Base-by-base conservation (phyloP, 2,329 filamentous ascomycete genomes). In the Diaporthe vexans region DNA sequence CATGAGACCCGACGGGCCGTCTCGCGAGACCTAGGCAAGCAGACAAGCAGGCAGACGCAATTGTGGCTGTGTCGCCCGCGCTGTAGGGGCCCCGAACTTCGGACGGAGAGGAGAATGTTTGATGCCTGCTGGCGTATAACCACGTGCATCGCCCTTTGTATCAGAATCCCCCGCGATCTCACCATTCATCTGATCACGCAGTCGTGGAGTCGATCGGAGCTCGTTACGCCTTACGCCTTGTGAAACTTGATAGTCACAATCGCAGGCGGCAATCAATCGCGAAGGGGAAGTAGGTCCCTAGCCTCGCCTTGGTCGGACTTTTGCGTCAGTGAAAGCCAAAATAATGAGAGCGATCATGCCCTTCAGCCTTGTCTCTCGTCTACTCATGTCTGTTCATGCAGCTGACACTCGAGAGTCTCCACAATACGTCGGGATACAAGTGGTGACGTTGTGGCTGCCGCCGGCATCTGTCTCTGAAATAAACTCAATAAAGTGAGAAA, bases 201-300 rank as follows among this genome's bases (percentile, higher is more conserved):
- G 29, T 61, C 69, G 69, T 59, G 56, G 56, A 61, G 43, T 52
- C 43, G 57, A 58, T 61, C 40, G 69, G 48, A 52, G 29, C 48
- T 51, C 57, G 57, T 46, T 33, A 63, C 70, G 54, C 48, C 70
- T 58, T 61, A 46, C 69, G 43, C 35, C 57, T 58, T 71, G 33
- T 71, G 69, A 71, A 71, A 71, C 69, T 29, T 17, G 46, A 48
- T 52, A 71, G 69, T 40, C 56, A 52, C 43, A 52, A 51, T 61
- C 21, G 46, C 43, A 52, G 56, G 57, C 56, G 29, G 69, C 43
- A 71, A 40, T 71, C 56, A 71, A 40, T 52, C 48, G 33, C 56
- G 48, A 68, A 54, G 63, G 29, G 29, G 63, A 2, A 54, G 29
- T 54, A 68, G 40, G 10, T 7, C n/a, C 63, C 46, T 52, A 54